phyloP scores from a whole-genome alignment of 768 basidiomycete species.

The Tricholoma sp. region DNA sequence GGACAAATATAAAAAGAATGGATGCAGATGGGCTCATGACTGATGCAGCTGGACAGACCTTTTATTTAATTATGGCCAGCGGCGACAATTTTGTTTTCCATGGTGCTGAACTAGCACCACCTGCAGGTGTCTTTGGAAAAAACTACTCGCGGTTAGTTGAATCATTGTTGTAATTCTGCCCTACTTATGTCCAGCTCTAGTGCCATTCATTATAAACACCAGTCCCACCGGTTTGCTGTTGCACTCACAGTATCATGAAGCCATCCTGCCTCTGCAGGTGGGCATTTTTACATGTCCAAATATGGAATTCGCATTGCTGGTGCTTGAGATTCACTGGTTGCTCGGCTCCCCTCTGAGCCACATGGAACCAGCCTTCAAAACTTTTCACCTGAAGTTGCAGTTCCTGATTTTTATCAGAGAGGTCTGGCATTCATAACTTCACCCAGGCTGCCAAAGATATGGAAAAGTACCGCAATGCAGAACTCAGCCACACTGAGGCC shows the following conservation, averaged over 20 bases:
- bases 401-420: constrained; percentile 5
- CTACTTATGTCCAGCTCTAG: too few species aligned
- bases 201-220: too few species aligned
- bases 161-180: too few species aligned
- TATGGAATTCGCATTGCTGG: constrained; percentile 9
- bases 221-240: constrained; percentile 12
- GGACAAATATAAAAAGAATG: too few species aligned
- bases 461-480: neutral
- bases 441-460: neutral
- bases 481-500: neutral
- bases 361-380: constrained; percentile 16
- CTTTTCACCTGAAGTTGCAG: constrained; percentile 1
- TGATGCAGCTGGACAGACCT: too few species aligned
- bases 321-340: constrained; percentile 9
- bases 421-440: constrained; percentile 9
- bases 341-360: neutral
- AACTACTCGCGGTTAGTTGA: too few species aligned
- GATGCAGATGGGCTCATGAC: too few species aligned
- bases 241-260: constrained; percentile 8
- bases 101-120: too few species aligned
- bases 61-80: too few species aligned
- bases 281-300: constrained; percentile 11
- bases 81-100: too few species aligned
- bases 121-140: too few species aligned
- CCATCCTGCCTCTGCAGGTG: neutral